Conservation (phyloP, 228 moss, liverwort and hornwort species). For the Sphagnum fallax region DNA sequence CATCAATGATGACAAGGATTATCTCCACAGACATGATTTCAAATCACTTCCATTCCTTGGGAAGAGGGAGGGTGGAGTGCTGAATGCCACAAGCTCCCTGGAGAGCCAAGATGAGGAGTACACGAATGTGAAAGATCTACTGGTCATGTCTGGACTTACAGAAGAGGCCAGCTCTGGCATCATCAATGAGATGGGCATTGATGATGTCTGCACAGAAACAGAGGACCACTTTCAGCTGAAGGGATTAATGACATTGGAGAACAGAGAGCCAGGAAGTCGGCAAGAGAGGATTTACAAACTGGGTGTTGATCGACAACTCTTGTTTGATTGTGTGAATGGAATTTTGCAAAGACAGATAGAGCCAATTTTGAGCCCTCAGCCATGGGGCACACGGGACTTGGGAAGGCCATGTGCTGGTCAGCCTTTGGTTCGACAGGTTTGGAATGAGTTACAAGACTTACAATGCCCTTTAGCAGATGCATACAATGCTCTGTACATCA, state of each 20-base stretch:
- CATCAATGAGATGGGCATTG: constrained; percentile 19
- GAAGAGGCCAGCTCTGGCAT: constrained; percentile 23
- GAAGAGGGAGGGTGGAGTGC: constrained; percentile 2
- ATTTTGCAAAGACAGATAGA: constrained; percentile 56
- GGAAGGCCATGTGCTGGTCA: constrained; percentile 52
- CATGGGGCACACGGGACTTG: constrained; percentile 53
- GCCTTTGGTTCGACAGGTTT: constrained; percentile 61
- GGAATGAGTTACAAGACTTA: constrained; percentile 70
- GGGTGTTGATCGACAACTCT: constrained; percentile 66
- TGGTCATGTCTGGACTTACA: constrained; percentile 52
- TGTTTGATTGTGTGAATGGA: constrained; percentile 92
- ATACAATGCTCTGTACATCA: constrained; percentile 68
- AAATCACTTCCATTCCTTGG: constrained; percentile 8
- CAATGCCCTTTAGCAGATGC: constrained; percentile 61
- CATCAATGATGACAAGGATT: constrained; percentile 20
- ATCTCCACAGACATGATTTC: background rate
- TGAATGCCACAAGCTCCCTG: constrained; percentile 14
- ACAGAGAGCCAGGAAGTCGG: constrained; percentile 51
- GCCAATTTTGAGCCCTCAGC: constrained; percentile 50
- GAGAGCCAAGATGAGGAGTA: constrained; percentile 42
- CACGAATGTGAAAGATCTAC: constrained; percentile 60
- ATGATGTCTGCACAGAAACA: constrained; percentile 35
- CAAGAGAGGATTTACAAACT: constrained; percentile 54
- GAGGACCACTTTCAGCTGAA: constrained; percentile 54
- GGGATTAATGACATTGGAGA: constrained; percentile 34